A percentile compares a stretch with the other conserved stretches of the same genome.
Evolutionary conservation across 805 yeast genomes (phyloP).

Genomic region (Yarrowia sp.): DNA sequence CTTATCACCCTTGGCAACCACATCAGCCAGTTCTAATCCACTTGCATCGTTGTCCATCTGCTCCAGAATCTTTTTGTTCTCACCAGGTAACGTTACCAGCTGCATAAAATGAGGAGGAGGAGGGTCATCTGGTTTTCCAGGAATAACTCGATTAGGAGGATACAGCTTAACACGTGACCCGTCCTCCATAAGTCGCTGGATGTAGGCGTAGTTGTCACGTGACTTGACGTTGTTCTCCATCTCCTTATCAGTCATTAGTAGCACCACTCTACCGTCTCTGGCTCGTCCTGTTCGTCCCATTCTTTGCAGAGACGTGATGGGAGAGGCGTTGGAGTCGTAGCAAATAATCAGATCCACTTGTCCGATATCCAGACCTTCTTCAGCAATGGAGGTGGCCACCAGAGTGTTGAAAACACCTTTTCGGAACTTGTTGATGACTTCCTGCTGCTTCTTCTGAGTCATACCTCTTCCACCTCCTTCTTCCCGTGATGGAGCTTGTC

Average conservation of each 20-base stretch:
- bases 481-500: constrained; percentile 60
- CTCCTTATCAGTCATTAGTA: constrained; percentile 76
- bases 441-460: constrained; percentile 86
- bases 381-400: constrained; percentile 97
- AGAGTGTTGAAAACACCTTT: constrained; percentile 70
- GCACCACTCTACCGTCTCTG: constrained; percentile 76
- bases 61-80: constrained; percentile 48
- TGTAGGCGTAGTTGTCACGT: constrained; percentile 73
- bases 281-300: constrained; percentile 99
- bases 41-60: constrained; percentile 4
- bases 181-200: constrained; percentile 62
- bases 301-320: constrained; percentile 88
- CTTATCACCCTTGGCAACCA: constrained; percentile 5
- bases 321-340: constrained; percentile 89
- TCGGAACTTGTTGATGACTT: constrained; percentile 70
- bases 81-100: constrained; percentile 66
- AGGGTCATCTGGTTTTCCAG: constrained; percentile 42
- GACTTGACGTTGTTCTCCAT: constrained; percentile 77
- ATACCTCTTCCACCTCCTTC: constrained; percentile 59
- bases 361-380: constrained; percentile 97
- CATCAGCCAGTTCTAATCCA: constrained; percentile 4
- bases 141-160: constrained; percentile 67
- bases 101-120: constrained; percentile 57
- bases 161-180: constrained; percentile 35
- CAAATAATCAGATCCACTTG: constrained; percentile 94